Base-by-base conservation (phyloP, 495 filamentous ascomycete species). In the Xylaria acuta region DNA sequence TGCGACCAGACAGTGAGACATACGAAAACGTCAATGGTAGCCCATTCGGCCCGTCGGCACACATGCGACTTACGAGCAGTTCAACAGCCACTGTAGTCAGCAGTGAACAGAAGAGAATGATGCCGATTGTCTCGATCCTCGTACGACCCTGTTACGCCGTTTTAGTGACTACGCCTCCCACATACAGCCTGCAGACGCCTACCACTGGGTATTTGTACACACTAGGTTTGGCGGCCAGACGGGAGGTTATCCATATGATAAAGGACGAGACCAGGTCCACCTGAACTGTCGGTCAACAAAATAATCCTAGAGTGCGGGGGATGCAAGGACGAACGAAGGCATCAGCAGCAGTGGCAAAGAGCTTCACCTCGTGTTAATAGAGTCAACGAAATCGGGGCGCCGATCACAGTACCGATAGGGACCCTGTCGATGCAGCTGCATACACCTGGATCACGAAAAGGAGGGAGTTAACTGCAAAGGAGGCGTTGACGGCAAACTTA, bases 181-280 rank as follows among this genome's bases (percentile, higher is more conserved):
- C 12, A 67, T 22, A 54, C 5, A 36, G 30, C n/a, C 20, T 41
- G 36, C 47, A 36, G 38, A 60, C 30, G 80, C 81, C 67, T 62
- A 84, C 83, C 20, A 88, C 87, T 34, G 87, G 86, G 77, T 86
- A 88, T 70, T 89, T 87, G 80, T 88, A 87, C 41, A 88, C 77
- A 73, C 85, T 88, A 40, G 86, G 84, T 32, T 86, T 80, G 0
- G 82, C 78, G 18, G 87, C 87, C 71, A 88, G 72, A 51, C 82
- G 80, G 0, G 85, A 87, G 6, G 86, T 87, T 71, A 85, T 78
- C 34, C 87, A 80, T 84, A 88, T 88, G 71, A 88, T 85, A 71
- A 85, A 82, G 34, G 86, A 88, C 34, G 86, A 87, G 8, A 88
- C 86, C n/a, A 88, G 83, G 64, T 89, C 86, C 86, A 88, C 88